Percentiles rank a stretch among this genome's conserved stretches.
These are phyloP conservation scores for Monosporozyma servazzii DNA, from an alignment of 805 yeast genomes.

Conservation along the genomic window DNA sequence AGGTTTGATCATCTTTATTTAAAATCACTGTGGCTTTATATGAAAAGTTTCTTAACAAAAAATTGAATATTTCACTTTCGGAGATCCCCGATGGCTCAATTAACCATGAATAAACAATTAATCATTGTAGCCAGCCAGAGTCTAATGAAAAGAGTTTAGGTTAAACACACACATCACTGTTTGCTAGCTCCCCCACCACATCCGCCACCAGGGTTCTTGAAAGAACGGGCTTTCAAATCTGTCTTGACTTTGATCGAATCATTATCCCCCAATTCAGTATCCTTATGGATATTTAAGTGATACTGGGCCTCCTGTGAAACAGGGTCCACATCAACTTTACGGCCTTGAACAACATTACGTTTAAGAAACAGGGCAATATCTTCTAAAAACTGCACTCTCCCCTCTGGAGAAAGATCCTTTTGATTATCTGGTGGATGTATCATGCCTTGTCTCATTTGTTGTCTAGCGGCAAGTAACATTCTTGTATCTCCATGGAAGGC, in stretches of 20 bases:
- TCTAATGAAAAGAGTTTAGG: background rate
- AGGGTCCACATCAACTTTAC: slow-evolving; percentile 25
- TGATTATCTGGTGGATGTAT: slow-evolving; percentile 38
- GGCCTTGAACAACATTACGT: slow-evolving; percentile 83
- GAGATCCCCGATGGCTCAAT: slow-evolving; percentile 3
- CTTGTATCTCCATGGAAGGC: slow-evolving; percentile 42
- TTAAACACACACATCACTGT: background rate
- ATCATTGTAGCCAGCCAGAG: too few species aligned
- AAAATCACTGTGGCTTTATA: background rate
- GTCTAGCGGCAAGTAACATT: slow-evolving; percentile 51
- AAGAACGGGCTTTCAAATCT: background rate
- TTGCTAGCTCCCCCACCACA: background rate
- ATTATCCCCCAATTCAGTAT: slow-evolving; percentile 87
- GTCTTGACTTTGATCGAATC: slow-evolving; percentile 50
- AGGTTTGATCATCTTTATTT: background rate
- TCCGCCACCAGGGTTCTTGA: background rate
- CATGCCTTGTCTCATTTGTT: slow-evolving; percentile 46
- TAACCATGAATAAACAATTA: background rate
- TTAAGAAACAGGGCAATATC: slow-evolving; percentile 65
- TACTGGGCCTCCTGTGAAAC: slow-evolving; percentile 13
- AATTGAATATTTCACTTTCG: background rate
- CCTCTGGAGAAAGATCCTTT: slow-evolving; percentile 33
- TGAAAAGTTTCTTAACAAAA: background rate
- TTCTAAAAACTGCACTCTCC: slow-evolving; percentile 47
- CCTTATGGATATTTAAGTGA: slow-evolving; percentile 59